Percentiles rank a stretch among this genome's conserved stretches.
Conservation (phyloP, 257 asterid genomes). For the Thymus quinquecostatus region DNA sequence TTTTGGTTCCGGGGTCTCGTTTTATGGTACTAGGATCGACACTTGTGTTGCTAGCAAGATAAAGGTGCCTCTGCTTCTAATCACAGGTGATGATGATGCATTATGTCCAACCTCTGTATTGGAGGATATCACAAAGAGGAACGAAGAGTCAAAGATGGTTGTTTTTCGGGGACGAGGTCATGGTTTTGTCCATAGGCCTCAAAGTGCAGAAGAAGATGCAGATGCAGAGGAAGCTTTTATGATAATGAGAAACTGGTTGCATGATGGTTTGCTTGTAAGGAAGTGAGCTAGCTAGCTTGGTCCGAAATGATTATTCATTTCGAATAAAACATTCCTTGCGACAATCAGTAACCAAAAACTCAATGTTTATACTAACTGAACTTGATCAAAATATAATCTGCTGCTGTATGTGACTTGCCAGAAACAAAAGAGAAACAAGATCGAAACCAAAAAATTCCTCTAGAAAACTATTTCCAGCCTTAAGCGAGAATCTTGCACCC, state of each 20-base stretch:
- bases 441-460: slow-evolving; percentile 13
- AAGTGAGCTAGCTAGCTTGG: slow-evolving; percentile 32
- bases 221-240: slow-evolving; percentile 80
- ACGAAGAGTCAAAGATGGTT: slow-evolving; percentile 41
- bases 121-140: slow-evolving; percentile 46
- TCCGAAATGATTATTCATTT: not conserved
- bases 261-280: slow-evolving; percentile 50
- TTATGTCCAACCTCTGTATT: slow-evolving; percentile 53
- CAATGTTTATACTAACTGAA: slow-evolving; percentile 18
- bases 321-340: not conserved
- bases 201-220: slow-evolving; percentile 71
- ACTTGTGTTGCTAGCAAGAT: slow-evolving; percentile 47
- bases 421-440: slow-evolving; percentile 18
- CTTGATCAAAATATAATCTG: slow-evolving; percentile 12
- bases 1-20: slow-evolving; percentile 70
- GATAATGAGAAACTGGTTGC: slow-evolving; percentile 73
- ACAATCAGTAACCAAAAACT: slow-evolving; percentile 18
- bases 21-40: slow-evolving; percentile 65
- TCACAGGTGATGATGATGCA: slow-evolving; percentile 63
- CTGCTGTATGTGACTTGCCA: not conserved
- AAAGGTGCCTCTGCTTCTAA: slow-evolving; percentile 56
- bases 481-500: slow-evolving; percentile 70
- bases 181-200: slow-evolving; percentile 76
- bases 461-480: slow-evolving; percentile 63
- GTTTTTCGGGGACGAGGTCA: slow-evolving; percentile 63